Percentiles rank a stretch among this genome's conserved stretches.
phyloP scores from a whole-genome alignment of 1,284 basidiomycete genomes.

The Microstroma glucosiphilum region DNA sequence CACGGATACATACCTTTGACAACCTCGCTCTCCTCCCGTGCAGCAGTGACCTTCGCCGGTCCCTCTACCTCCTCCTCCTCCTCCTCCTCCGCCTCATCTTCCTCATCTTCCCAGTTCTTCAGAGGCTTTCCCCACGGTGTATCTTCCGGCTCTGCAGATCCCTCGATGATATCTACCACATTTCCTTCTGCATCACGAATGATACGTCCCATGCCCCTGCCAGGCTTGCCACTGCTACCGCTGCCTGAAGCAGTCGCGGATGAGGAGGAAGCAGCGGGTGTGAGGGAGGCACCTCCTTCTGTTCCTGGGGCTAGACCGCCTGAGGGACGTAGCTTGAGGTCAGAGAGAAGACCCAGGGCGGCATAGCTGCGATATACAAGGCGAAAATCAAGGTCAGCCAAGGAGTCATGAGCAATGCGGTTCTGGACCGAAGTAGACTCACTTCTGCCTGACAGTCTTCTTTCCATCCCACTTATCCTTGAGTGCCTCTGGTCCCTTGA shows the following conservation, averaged over 20 bases:
- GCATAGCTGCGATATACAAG: constrained; percentile 65
- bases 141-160: constrained; percentile 55
- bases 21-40: constrained; percentile 10
- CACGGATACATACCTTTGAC: constrained; percentile 16
- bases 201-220: constrained; percentile 69
- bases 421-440: constrained; percentile 45
- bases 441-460: constrained; percentile 93
- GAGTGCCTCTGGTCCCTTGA: constrained; percentile 73
- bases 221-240: constrained; percentile 47
- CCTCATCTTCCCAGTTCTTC: constrained; percentile 13
- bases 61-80: constrained; percentile 10
- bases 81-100: constrained; percentile 9
- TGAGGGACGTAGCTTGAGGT: constrained; percentile 11
- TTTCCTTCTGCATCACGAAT: constrained; percentile 75
- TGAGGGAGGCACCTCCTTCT: neutral
- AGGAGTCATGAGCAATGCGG: neutral
- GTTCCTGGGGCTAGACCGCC: constrained; percentile 10
- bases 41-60: constrained; percentile 5
- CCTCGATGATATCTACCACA: constrained; percentile 68
- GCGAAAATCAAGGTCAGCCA: constrained; percentile 1
- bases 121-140: constrained; percentile 50
- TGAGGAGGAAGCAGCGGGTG: neutral
- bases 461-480: constrained; percentile 80
- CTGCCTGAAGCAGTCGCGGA: neutral
- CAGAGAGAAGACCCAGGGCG: constrained; percentile 65